Evolutionary conservation across 2,329 filamentous ascomycete species (phyloP).

Genomic region (Sporothrix curviconia): DNA sequence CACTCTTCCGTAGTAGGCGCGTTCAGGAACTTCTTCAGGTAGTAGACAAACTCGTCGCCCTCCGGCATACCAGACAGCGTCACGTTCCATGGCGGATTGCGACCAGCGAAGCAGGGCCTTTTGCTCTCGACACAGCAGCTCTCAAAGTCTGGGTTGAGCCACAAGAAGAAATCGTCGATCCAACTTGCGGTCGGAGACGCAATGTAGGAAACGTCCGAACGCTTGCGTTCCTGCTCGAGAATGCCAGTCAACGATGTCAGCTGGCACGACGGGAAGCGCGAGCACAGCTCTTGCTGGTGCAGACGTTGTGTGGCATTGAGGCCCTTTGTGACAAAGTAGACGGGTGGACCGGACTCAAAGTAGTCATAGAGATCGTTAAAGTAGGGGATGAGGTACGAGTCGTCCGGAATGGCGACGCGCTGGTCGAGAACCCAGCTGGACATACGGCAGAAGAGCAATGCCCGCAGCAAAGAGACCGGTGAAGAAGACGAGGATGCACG

Average conservation of each 20-base stretch:
- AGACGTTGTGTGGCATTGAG: constrained; percentile 69
- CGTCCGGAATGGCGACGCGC: constrained; percentile 85
- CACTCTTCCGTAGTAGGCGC: constrained; percentile 77
- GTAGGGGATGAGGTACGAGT: constrained; percentile 91
- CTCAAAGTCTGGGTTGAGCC: constrained; percentile 84
- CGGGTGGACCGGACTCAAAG: constrained; percentile 82
- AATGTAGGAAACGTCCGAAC: constrained; percentile 80
- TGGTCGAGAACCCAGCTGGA: constrained; percentile 89
- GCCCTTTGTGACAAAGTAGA: constrained; percentile 87
- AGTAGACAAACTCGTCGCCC: constrained; percentile 81
- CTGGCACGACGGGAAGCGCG: constrained; percentile 83
- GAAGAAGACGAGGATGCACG: constrained; percentile 70
- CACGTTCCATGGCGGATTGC: constrained; percentile 79
- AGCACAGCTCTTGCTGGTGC: constrained; percentile 82
- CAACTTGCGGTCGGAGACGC: constrained; percentile 84
- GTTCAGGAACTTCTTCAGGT: constrained; percentile 74
- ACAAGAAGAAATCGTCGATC: constrained; percentile 94
- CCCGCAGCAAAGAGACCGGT: constrained; percentile 81
- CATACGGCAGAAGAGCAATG: constrained; percentile 73
- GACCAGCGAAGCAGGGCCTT: constrained; percentile 69
- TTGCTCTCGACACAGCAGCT: constrained; percentile 64
- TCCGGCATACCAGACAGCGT: constrained; percentile 88
- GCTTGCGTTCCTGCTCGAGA: constrained; percentile 88
- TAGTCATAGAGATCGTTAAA: constrained; percentile 96
- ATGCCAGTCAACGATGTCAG: constrained; percentile 79